Base-by-base conservation (phyloP, 352 stramenopile genomes). In the Globisporangium camurandrum region DNA sequence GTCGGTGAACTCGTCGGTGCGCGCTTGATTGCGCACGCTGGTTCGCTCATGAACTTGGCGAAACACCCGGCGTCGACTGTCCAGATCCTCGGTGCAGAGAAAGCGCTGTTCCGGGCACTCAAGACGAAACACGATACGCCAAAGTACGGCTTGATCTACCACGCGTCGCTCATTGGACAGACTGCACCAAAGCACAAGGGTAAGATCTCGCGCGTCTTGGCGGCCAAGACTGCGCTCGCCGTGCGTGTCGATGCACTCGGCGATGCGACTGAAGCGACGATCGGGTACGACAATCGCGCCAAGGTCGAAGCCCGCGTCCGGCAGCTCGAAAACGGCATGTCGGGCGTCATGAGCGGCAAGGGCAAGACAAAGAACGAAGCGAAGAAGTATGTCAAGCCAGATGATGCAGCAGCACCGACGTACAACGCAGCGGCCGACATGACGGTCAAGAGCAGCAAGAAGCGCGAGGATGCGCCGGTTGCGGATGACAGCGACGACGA, bases 141-240 rank as follows among this genome's bases (percentile, higher is more conserved):
- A 9, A 99, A 99, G 75, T 99, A 99, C 72, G 97, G 97, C 75
- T 83, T 99, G n/a, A 99, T 99, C 66, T 99, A 99, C 73, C 97
- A 99, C 75, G 96, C 97, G 5, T 98, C 93, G 54, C 75, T 99
- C 8, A 98, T 99, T 53, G 97, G 97, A 30, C 97, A 99, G 71
- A 97, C 97, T 1, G 86, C 90, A n/a, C 92, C 96, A 3, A 99
- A 99, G 84, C 90, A 98, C 77, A 99, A 99, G 84, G 97, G 97
- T 57, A 99, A 99, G 70, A 99, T 99, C 55, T 97, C 82, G 56
- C 92, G 97, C 56, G 95, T 99, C 20, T 73, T 99, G 44, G 97
- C 97, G 14, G 96, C 95, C 49, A 99, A 99, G 84, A 97, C 93
- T 26, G 73, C 97, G 22, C 74, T 99, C 17, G 96, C 96, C n/a